These are phyloP conservation scores for Populus ilicifolia DNA, from an alignment of 345 rosid genomes.

Conservation along the genomic window DNA sequence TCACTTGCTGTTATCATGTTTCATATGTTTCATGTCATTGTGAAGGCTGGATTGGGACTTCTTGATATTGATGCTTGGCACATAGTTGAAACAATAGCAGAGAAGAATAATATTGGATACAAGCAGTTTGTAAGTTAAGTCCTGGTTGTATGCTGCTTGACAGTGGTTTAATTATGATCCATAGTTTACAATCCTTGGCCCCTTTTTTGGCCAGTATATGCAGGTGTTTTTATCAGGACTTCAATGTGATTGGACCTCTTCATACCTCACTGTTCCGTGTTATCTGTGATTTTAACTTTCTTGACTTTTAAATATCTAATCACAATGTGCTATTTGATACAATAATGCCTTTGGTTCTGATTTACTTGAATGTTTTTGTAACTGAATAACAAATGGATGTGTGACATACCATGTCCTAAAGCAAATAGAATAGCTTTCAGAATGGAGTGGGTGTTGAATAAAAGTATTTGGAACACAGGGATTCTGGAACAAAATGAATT, in stretches of 20 bases:
- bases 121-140: conserved; percentile 68
- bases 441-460: neutral
- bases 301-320: conserved; percentile 2
- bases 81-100: conserved; percentile 90
- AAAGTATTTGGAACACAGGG: neutral
- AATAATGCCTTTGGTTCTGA: neutral
- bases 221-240: neutral
- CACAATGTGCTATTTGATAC: neutral
- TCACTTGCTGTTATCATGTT: neutral
- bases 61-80: conserved; percentile 88
- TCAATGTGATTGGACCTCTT: neutral
- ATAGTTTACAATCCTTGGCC: neutral
- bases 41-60: conserved; percentile 92
- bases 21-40: conserved; percentile 20
- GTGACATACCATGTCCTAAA: too few species aligned
- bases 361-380: neutral
- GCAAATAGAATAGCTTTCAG: neutral
- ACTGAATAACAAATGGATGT: neutral
- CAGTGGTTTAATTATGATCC: neutral
- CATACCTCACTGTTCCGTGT: neutral
- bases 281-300: neutral
- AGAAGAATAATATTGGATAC: conserved; percentile 77
- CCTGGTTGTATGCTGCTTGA: conserved; percentile 1
- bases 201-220: neutral
- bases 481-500: neutral